A percentile compares a stretch with the other conserved stretches of the same genome.
Evolutionary conservation across 306 rosid species (phyloP).

Genomic region (Begonia masoniana): DNA sequence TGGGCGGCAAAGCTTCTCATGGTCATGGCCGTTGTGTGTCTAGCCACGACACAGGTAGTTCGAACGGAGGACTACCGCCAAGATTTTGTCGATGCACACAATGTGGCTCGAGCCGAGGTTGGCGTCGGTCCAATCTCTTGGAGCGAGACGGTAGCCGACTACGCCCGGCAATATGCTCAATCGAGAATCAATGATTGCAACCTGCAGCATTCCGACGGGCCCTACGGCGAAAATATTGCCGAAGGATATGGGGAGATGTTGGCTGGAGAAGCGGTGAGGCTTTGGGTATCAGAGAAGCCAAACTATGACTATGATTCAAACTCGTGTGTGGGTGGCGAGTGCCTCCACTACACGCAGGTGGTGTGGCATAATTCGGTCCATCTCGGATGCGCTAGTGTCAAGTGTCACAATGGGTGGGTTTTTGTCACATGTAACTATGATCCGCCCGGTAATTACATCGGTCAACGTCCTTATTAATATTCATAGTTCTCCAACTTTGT

Average conservation of each 20-base stretch:
- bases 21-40: too few relatives aligned
- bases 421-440: constrained; percentile 40
- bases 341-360: constrained; percentile 11
- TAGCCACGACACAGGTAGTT: too few relatives aligned
- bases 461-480: constrained; percentile 23
- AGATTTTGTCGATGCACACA: background rate
- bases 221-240: background rate
- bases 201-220: background rate
- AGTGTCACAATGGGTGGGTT: constrained; percentile 4
- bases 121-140: background rate
- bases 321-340: constrained; percentile 4
- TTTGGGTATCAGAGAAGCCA: background rate
- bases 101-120: background rate
- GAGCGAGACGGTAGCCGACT: background rate
- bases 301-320: background rate
- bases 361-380: constrained; percentile 4
- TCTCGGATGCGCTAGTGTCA: constrained; percentile 9
- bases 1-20: too few relatives aligned
- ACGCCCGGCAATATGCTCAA: background rate
- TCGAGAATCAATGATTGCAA: background rate
- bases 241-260: background rate
- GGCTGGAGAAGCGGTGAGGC: background rate
- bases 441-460: constrained; percentile 31
- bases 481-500: background rate
- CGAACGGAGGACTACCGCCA: background rate